Base-by-base conservation (phyloP, 257 asterid genomes). In the Solanum virginianum region DNA sequence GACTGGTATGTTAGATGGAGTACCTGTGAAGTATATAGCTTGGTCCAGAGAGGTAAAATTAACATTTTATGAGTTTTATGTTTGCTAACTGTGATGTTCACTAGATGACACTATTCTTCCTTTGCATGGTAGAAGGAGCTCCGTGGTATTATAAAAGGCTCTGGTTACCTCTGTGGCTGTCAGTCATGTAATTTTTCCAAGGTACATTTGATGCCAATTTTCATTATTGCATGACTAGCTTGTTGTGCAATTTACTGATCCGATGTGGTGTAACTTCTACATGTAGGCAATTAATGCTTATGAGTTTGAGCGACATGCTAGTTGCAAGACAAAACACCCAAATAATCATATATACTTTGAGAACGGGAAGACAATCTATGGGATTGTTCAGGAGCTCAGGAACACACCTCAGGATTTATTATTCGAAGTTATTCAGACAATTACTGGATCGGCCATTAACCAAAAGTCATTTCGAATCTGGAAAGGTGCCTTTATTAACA, bases 271-370 rank as follows among this genome's bases (percentile, higher is more conserved):
- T 60, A 18, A 43, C 63, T 72, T 75, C n/a, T 10, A 66, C 79
- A 10, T 80, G 80, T 83, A 88, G 90, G 89, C 80, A 43, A 77
- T 88, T 85, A 88, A 86, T 84, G 90, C 90, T 29, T 88, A 88
- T 29, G 90, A 88, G 85, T 88, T 88, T 84, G 90, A 88, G 88
- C 89, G 86, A 55, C 90, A 88, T 84, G 89, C 90, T 86, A 88
- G 89, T 74, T 86, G 88, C 71, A 88, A 88, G 53, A 88, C 90
- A 75, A 88, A 86, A 86, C 90, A 88, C 74, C 90, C 89, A 29
- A 88, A 85, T 80, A 85, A 85, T 84, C 90, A 88, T 84, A 88
- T 88, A 57, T 86, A 86, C 86, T 86, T 88, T n/a, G 89, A 88
- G 83, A 88, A 88, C 75, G 89, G 90, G 79, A 88, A 88, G 85